These are phyloP conservation scores for Thelonectria rubi DNA, from an alignment of 2,329 filamentous ascomycete species.

Conservation along the genomic window DNA sequence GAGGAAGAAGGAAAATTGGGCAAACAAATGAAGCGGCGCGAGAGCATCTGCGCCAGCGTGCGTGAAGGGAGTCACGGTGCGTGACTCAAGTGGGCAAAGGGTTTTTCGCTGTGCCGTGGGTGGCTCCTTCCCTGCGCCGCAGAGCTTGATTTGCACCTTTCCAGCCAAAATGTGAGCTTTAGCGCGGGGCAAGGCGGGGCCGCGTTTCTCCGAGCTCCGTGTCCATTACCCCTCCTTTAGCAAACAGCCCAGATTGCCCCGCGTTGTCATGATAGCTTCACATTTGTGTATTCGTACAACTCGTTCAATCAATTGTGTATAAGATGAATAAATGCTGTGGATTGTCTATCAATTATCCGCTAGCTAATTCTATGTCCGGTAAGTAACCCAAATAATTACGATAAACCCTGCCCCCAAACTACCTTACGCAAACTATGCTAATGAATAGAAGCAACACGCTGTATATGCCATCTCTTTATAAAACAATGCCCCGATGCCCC, in stretches of 20 bases:
- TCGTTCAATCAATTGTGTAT: too few species aligned
- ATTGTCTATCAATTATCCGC: background rate
- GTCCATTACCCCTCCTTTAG: slow-evolving; percentile 25
- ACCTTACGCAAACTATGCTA: background rate
- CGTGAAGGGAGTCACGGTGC: slow-evolving; percentile 27
- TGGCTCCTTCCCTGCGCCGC: slow-evolving; percentile 18
- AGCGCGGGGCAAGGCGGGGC: slow-evolving; percentile 28
- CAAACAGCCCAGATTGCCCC: slow-evolving; percentile 18
- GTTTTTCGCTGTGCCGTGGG: slow-evolving; percentile 30
- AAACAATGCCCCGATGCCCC: background rate
- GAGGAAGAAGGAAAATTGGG: slow-evolving; percentile 34
- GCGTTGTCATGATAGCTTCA: background rate
- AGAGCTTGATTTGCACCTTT: slow-evolving; percentile 19
- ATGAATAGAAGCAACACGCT: background rate
- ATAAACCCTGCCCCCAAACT: background rate
- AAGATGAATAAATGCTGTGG: too few species aligned
- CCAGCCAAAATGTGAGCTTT: slow-evolving; percentile 13
- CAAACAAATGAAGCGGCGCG: slow-evolving; percentile 38
- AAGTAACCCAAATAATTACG: background rate
- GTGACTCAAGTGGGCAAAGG: slow-evolving; percentile 46
- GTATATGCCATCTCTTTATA: background rate
- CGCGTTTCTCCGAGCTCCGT: slow-evolving; percentile 25
- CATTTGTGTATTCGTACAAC: too few species aligned
- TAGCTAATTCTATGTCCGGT: background rate
- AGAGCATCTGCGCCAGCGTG: slow-evolving; percentile 39